Evolutionary conservation across 1,284 basidiomycete genomes (phyloP), one percentile per base, ranked within the genome.

Genomic region (Sphagnurus paluster): DNA sequence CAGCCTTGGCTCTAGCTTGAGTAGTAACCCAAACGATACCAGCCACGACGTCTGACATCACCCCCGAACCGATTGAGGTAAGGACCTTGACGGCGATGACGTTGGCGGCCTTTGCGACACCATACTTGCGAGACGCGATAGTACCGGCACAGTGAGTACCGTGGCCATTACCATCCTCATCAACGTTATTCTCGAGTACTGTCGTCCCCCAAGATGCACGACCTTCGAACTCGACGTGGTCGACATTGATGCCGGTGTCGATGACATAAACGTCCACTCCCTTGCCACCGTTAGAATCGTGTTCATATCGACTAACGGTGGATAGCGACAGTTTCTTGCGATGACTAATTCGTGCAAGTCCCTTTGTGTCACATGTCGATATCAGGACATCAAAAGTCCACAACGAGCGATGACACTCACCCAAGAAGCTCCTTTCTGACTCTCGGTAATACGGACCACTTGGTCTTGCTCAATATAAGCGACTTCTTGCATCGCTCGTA

Each of bases 11-110:
- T 40, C 69, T 66, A 21, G 94, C 90, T 19, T 79, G 62, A 36
- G 76, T 68, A 16, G 87, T 82, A 48, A 94, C 95, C 82, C 85
- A 99, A 25, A 77, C 69, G 49, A 97, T 91, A 65, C 94, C 95
- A 16, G 75, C 80, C 44, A 98, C 77, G 58, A 98, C 96, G 62
- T 98, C 95, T 40, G 90, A 87, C 93, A 97, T 98, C 50, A 87
- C 81, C 13, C 97, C 97, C 50, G 86, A 90, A 37, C 97, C 97
- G 60, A 93, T 90, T 42, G 87, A 84, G 21, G 93, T 93, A 43
- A 99, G 82, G 17, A 99, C 97, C 80, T 99, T 99, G 73, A 99
- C 96, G 40, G 97, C 97, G 55, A 93, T 83, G 54, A 99, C 79
- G 50, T 90, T 81, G 39, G 94, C 95, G 57, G 80, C 80, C 83